Evolutionary conservation across 805 yeast species (phyloP).

Genomic region (Debaryomyces hansenii): DNA sequence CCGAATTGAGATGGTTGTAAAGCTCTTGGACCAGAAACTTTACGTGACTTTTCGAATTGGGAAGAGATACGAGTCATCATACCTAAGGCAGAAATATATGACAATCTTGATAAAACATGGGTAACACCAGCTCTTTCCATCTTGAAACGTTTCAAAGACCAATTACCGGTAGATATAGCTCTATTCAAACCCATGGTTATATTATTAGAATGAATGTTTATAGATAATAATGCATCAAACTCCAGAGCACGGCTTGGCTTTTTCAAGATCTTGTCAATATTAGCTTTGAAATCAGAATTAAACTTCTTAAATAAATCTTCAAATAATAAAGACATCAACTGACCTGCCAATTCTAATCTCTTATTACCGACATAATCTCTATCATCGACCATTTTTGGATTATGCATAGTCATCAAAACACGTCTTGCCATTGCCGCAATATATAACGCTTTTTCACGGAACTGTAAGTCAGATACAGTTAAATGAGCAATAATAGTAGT

Average conservation of each 20-base stretch:
- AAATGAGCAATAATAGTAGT: conserved; percentile 95
- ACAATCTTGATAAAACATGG: conserved; percentile 86
- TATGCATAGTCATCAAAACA: conserved; percentile 91
- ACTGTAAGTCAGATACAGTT: conserved; percentile 79
- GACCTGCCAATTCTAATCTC: conserved; percentile 96
- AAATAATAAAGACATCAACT: conserved; percentile 87
- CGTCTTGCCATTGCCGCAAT: conserved; percentile 96
- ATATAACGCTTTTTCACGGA: conserved; percentile 91
- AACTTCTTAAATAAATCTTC: conserved; percentile 97
- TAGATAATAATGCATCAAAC: conserved; percentile 87
- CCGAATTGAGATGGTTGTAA: conserved; percentile 99
- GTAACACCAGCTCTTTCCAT: conserved; percentile 99
- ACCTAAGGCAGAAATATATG: conserved; percentile 93
- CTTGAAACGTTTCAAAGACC: conserved; percentile 98
- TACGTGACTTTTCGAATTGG: conserved; percentile 97
- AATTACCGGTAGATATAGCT: conserved; percentile 97
- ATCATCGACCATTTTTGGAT: conserved; percentile 95
- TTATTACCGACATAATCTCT: conserved; percentile 98
- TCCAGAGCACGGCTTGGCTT: conserved; percentile 94
- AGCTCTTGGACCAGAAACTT: conserved; percentile 98
- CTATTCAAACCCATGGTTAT: conserved; percentile 93
- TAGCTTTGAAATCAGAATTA: conserved; percentile 90
- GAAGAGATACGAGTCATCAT: conserved; percentile 99
- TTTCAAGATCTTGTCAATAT: conserved; percentile 88
- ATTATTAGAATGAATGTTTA: conserved; percentile 88